phyloP scores from a whole-genome alignment of 2,329 filamentous ascomycete genomes.

The Huntiella omanensis region DNA sequence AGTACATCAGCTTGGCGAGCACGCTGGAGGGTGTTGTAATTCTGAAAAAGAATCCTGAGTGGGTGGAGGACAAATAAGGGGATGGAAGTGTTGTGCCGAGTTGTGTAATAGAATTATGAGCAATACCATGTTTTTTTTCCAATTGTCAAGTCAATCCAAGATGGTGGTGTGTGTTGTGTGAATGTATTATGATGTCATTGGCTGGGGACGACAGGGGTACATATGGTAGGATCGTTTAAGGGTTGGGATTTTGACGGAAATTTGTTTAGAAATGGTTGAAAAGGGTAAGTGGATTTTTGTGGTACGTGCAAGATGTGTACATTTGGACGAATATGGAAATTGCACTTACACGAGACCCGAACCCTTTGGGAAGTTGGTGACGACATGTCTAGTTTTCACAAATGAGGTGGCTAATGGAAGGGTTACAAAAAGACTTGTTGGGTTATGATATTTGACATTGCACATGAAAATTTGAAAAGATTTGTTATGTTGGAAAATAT shows the following conservation, averaged over 20 bases:
- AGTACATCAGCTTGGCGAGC: constrained; percentile 83
- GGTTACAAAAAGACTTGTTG: neutral
- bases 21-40: constrained; percentile 91
- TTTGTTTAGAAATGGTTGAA: too few relatives aligned
- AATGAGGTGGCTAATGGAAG: neutral
- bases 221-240: too few relatives aligned
- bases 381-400: neutral
- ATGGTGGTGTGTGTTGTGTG: too few relatives aligned
- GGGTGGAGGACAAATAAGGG: constrained; percentile 9
- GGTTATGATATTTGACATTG: too few relatives aligned
- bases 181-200: too few relatives aligned
- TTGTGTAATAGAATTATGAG: constrained; percentile 3
- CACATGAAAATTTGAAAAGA: too few relatives aligned
- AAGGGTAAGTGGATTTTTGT: too few relatives aligned
- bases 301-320: too few relatives aligned
- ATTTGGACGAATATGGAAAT: too few relatives aligned
- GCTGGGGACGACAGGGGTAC: too few relatives aligned
- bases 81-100: neutral
- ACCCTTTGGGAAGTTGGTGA: constrained; percentile 7
- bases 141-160: neutral
- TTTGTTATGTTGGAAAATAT: too few relatives aligned
- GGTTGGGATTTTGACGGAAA: too few relatives aligned
- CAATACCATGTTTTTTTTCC: constrained; percentile 7
- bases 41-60: constrained; percentile 45
- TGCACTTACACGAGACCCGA: constrained; percentile 9